Evolutionary conservation across 495 filamentous ascomycete species (phyloP).

Genomic region (Neurospora terricola): DNA sequence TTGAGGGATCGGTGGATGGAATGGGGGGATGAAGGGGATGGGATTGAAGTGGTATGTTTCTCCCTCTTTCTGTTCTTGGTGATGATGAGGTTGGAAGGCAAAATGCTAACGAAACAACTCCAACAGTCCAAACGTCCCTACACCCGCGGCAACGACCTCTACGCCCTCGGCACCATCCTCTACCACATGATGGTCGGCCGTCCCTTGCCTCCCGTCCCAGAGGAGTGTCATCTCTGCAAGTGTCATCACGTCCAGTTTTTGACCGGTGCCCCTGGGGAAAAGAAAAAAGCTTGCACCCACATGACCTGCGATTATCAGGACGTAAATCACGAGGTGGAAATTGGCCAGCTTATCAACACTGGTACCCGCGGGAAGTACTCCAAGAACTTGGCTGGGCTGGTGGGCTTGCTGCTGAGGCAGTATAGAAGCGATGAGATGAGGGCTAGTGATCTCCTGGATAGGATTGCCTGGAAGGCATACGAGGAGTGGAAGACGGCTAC

Average conservation of each 20-base stretch:
- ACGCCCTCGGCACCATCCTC: conserved; percentile 24
- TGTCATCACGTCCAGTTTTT: conserved; percentile 11
- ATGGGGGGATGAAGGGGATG: conserved; percentile 1
- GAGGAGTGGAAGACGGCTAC: conserved; percentile 17
- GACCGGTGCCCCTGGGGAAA: not conserved
- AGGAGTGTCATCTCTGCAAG: conserved; percentile 18
- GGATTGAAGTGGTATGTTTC: conserved; percentile 2
- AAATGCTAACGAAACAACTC: not conserved
- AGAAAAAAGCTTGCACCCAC: not conserved
- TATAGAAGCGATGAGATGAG: conserved; percentile 8
- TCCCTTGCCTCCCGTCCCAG: conserved; percentile 7
- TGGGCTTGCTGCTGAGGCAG: conserved; percentile 12
- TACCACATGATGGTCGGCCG: conserved; percentile 30
- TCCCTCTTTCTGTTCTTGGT: not conserved
- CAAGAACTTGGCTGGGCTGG: conserved; percentile 11
- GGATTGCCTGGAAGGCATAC: conserved; percentile 13
- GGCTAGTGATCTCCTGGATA: conserved; percentile 13
- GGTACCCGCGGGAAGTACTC: conserved; percentile 9
- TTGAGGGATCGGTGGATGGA: conserved; percentile 4
- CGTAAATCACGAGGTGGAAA: conserved; percentile 14
- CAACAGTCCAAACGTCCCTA: conserved; percentile 17
- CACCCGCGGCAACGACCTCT: conserved; percentile 25
- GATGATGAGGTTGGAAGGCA: not conserved
- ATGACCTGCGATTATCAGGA: conserved; percentile 8
- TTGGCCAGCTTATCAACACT: not conserved